phyloP scores from a whole-genome alignment of 2,329 filamentous ascomycete genomes.

The Pochonia chlamydosporia region DNA sequence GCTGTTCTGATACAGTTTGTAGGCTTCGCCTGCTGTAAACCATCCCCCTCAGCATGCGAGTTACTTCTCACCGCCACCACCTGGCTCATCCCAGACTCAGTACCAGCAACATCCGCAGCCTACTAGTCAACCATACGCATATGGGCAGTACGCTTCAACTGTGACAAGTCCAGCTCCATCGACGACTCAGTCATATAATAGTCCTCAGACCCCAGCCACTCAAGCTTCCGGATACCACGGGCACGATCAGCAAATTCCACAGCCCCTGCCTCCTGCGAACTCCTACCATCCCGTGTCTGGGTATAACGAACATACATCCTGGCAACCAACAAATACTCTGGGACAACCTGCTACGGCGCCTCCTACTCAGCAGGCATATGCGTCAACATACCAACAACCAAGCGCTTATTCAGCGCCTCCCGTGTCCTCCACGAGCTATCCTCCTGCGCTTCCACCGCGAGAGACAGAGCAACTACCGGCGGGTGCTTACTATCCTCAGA shows the following conservation, averaged over 20 bases:
- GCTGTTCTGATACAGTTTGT: not conserved
- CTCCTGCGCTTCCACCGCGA: not conserved
- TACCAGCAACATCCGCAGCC: not conserved
- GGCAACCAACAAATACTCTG: not conserved
- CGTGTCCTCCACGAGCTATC: not conserved
- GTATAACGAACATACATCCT: not conserved
- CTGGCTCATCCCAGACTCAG: not conserved
- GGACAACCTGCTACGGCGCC: not conserved
- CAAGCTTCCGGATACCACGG: not conserved
- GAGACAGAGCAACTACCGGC: not conserved
- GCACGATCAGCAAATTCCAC: not conserved
- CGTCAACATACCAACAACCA: not conserved
- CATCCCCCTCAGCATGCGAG: not conserved
- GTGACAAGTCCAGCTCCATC: not conserved
- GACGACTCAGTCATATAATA: not conserved
- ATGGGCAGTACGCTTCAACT: not conserved
- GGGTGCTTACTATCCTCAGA: not conserved
- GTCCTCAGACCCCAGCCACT: not conserved
- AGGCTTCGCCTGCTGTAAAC: not conserved
- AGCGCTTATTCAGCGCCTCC: rapidly evolving
- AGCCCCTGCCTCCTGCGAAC: not conserved
- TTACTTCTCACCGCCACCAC: not conserved
- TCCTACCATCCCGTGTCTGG: not conserved
- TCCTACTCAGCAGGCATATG: not conserved
- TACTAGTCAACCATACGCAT: not conserved